These are phyloP conservation scores for Phallus indusiatus DNA, from an alignment of 768 basidiomycete genomes.

Conservation along the genomic window DNA sequence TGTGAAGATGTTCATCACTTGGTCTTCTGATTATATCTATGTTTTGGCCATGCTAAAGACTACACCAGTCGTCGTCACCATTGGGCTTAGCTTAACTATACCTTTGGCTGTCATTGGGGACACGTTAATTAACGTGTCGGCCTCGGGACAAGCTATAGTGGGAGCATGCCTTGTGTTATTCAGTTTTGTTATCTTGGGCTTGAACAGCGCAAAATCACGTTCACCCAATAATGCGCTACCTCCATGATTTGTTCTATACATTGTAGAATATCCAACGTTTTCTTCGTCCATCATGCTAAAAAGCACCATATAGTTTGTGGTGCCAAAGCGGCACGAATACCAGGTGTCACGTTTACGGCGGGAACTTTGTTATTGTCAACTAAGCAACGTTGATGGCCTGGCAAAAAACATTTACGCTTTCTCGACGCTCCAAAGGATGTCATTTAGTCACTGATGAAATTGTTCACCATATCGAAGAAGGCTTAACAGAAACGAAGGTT, in stretches of 20 bases:
- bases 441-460: conserved; percentile 81
- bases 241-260: too few species aligned
- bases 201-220: conserved; percentile 22
- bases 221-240: background rate
- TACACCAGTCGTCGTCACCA: conserved; percentile 85
- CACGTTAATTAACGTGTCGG: conserved; percentile 48
- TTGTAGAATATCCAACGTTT: too few species aligned
- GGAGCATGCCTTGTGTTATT: conserved; percentile 72
- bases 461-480: conserved; percentile 51
- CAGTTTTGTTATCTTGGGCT: conserved; percentile 69
- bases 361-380: background rate
- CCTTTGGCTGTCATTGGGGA: conserved; percentile 86
- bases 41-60: conserved; percentile 94
- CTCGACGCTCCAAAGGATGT: conserved; percentile 50
- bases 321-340: too few species aligned
- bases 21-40: conserved; percentile 79
- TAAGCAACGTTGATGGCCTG: conserved; percentile 54
- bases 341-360: too few species aligned
- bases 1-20: conserved; percentile 69
- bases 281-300: too few species aligned
- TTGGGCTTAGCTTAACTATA: conserved; percentile 90
- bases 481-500: conserved; percentile 59
- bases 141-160: conserved; percentile 48
- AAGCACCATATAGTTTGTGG: too few species aligned
- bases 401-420: conserved; percentile 76